Evolutionary conservation across 2,329 filamentous ascomycete species (phyloP), one percentile per base, ranked within the genome.

Genomic region (Didymella arachidicola): DNA sequence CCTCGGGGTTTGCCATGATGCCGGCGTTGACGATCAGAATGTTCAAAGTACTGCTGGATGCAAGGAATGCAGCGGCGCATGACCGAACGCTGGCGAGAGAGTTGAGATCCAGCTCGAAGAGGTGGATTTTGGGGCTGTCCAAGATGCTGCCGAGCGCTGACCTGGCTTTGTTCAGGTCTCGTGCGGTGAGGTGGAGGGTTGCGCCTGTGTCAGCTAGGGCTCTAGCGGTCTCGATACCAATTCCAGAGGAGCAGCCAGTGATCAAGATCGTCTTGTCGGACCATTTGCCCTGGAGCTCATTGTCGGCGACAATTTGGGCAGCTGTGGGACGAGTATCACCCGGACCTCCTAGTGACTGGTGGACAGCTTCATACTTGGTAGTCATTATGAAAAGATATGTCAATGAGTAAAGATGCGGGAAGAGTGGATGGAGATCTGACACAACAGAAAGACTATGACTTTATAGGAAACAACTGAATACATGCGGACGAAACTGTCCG

Each of bases 161-260:
- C 46, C 22, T 38, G 18, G 32, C 46, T 38, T 49, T 49, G 14
- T 18, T 12, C 8, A 49, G 22, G 11, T 49, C 34, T 18, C 46
- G 14, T 4, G 25, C 46, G 26, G 46, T 49, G 16, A 38, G 32
- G 16, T 27, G 39, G 22, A 49, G 22, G 14, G 22, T 38, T 25
- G 79, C 10, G 11, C 82, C 81, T 0, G 83, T 80, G 12, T 74
- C 67, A 18, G 74, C 66, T 18, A 85, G 72, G 2, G 81, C 81
- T 14, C 74, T 53, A 8, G 63, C 61, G 1, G 69, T 72, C 25
- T 70, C 64, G n/a, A 71, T 59, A 11, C 71, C 71, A 12, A 74
- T 69, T 5, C 71, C 72, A 12, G 68, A 68, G 0, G 71, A 70
- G 19, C 47, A 50, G 18, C 70, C 71, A 2, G 71, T 74, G 44